phyloP scores from a whole-genome alignment of 257 asterid genomes.

The Solanum stenotomum region DNA sequence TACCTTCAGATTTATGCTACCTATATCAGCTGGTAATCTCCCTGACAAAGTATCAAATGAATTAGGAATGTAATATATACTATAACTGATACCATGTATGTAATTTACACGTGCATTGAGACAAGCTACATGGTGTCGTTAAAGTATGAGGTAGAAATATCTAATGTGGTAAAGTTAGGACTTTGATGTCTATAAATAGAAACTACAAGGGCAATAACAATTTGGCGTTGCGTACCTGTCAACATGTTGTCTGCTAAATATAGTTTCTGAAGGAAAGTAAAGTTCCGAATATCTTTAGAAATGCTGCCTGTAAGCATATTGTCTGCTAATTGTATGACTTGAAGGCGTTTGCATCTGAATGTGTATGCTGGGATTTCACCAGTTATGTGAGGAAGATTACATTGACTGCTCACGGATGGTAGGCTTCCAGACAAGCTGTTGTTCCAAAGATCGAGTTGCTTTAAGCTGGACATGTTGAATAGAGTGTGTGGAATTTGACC shows the following conservation, averaged over 20 bases:
- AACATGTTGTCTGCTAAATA: background rate
- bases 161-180: background rate
- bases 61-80: background rate
- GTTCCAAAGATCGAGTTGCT: background rate
- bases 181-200: background rate
- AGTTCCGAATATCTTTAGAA: background rate
- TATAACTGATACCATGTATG: too few relatives aligned
- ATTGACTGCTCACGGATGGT: background rate
- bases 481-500: background rate
- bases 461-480: background rate
- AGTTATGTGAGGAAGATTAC: background rate
- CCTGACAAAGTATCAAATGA: background rate
- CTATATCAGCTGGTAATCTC: background rate
- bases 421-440: background rate
- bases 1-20: background rate
- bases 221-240: background rate
- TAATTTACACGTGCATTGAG: background rate
- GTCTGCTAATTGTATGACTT: background rate
- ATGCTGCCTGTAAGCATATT: background rate
- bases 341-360: background rate
- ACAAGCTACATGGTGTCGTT: background rate
- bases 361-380: background rate
- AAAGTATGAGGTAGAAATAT: background rate
- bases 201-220: background rate
- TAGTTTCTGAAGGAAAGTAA: background rate